Percentiles rank a stretch among this genome's conserved stretches.
Evolutionary conservation across 169 alveolate genomes (phyloP).

Genomic region (Theileria luwenshuni): DNA sequence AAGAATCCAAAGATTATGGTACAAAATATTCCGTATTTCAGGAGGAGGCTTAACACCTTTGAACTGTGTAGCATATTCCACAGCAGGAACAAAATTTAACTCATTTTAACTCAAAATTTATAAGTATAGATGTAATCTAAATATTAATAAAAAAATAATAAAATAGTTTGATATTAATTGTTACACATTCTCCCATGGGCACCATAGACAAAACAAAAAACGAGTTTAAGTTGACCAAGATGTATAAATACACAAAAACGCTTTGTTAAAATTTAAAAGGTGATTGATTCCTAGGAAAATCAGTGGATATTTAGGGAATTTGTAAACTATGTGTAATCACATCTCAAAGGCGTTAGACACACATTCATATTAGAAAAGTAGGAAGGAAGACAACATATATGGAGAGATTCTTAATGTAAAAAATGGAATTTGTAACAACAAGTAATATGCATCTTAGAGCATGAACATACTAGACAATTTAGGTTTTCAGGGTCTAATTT

Average conservation of each 20-base stretch:
- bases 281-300: not conserved
- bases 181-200: not conserved
- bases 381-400: not conserved
- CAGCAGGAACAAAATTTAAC: not conserved
- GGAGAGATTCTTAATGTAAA: not conserved
- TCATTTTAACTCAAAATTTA: not conserved
- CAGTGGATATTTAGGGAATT: not conserved
- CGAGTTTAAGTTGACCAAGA: not conserved
- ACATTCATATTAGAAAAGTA: not conserved
- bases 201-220: slow-evolving; percentile 7
- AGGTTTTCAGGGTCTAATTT: not conserved
- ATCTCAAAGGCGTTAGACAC: slow-evolving; percentile 6
- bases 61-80: slow-evolving; percentile 20
- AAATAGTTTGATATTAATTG: not conserved
- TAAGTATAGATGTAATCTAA: not conserved
- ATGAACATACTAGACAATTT: not conserved
- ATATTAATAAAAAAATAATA: not conserved
- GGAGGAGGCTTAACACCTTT: not conserved
- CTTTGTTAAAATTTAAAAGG: not conserved
- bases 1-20: not conserved
- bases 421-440: slow-evolving; percentile 2
- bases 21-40: slow-evolving; percentile 1
- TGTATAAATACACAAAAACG: not conserved
- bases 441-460: slow-evolving; percentile 13
- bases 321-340: not conserved